phyloP scores from a whole-genome alignment of 2,329 filamentous ascomycete species.

The Calonectria leucothoes region DNA sequence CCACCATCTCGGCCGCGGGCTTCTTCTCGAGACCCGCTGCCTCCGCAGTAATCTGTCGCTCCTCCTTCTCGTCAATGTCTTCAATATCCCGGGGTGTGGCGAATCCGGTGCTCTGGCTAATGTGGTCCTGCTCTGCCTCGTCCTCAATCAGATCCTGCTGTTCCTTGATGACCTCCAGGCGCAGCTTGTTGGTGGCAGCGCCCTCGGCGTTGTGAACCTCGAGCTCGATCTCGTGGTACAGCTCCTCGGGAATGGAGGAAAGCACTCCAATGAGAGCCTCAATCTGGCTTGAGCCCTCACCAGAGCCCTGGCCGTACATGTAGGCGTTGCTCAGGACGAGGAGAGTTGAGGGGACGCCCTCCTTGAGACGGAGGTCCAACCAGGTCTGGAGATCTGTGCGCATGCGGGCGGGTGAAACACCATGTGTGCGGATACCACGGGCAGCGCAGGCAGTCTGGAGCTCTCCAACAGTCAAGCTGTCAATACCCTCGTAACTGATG shows the following conservation, averaged over 20 bases:
- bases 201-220: slow-evolving; percentile 98
- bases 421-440: slow-evolving; percentile 92
- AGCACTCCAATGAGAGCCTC: slow-evolving; percentile 93
- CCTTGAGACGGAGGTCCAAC: slow-evolving; percentile 92
- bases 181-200: slow-evolving; percentile 98
- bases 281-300: slow-evolving; percentile 90
- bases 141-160: slow-evolving; percentile 98
- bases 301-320: slow-evolving; percentile 92
- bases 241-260: slow-evolving; percentile 94
- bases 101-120: slow-evolving; percentile 80
- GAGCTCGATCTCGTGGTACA: slow-evolving; percentile 99
- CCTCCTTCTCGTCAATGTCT: slow-evolving; percentile 95
- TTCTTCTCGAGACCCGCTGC: slow-evolving; percentile 59
- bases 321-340: slow-evolving; percentile 97
- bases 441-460: slow-evolving; percentile 92
- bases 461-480: slow-evolving; percentile 91
- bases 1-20: slow-evolving; percentile 65
- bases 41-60: slow-evolving; percentile 67
- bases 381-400: slow-evolving; percentile 92
- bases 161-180: slow-evolving; percentile 97
- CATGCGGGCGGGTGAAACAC: slow-evolving; percentile 87
- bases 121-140: slow-evolving; percentile 91
- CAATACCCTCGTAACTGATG: slow-evolving; percentile 93
- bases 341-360: slow-evolving; percentile 95
- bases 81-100: slow-evolving; percentile 86